phyloP scores from a whole-genome alignment of 176 grass and related monocot species.

The Luzula sylvatica region DNA sequence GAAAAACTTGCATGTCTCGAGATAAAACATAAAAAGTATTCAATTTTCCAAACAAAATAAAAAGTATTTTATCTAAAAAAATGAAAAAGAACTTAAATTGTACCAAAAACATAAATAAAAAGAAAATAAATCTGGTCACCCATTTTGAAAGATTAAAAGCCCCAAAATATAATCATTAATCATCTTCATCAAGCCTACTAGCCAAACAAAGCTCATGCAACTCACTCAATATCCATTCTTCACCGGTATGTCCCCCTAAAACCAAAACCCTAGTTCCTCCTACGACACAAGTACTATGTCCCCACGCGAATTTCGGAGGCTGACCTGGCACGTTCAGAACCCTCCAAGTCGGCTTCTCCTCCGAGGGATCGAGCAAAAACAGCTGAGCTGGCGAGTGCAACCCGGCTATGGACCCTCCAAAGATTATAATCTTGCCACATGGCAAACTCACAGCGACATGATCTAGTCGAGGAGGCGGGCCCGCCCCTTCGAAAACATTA shows the following conservation, averaged over 20 bases:
- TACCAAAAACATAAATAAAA: no score
- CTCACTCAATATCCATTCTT: constrained; percentile 99
- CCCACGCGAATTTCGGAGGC: constrained; percentile 85
- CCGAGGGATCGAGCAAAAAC: constrained; percentile 58
- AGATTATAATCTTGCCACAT: constrained; percentile 79
- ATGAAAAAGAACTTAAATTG: no score
- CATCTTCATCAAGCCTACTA: constrained; percentile 41
- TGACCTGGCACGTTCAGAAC: constrained; percentile 68
- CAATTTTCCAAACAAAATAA: no score
- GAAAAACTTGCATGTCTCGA: no score
- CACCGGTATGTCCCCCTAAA: constrained; percentile 63
- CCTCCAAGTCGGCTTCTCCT: constrained; percentile 82
- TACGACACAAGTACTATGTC: constrained; percentile 87
- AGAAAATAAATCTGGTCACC: no score
- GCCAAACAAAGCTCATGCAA: constrained; percentile 91
- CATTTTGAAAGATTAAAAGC: no score
- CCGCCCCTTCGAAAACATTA: constrained; percentile 32
- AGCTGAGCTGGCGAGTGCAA: constrained; percentile 66
- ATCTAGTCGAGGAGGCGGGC: constrained; percentile 70
- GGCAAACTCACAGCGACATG: constrained; percentile 77
- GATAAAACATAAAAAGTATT: no score
- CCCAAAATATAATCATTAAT: constrained; percentile 20
- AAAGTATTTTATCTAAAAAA: no score
- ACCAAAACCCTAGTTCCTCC: constrained; percentile 81
- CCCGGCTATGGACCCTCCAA: constrained; percentile 74